Base-by-base conservation (phyloP, 2,329 filamentous ascomycete species). In the Xylaria sp. region DNA sequence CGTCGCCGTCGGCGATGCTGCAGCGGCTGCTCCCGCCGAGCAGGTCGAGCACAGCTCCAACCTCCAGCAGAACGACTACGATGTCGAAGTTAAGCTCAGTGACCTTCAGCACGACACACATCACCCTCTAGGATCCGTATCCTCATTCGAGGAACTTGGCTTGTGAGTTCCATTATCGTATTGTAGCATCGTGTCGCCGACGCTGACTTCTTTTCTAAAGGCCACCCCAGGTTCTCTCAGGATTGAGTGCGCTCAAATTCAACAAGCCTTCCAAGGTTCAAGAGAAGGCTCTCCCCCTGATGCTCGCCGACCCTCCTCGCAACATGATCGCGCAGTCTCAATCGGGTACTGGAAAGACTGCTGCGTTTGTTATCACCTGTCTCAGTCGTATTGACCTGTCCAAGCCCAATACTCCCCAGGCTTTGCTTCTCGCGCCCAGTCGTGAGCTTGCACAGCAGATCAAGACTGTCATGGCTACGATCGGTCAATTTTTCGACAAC, bases 321-420 rank as follows among this genome's bases (percentile, higher is more conserved):
- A 97, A 97, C 76, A 89, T 99, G 83, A 93, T 99, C 71, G 94
- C 92, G 2, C 94, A 99, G 76, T 99, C 94, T n/a, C 94, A 99
- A 75, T 99, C 94, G 1, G 94, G 94, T 68, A 99, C 94, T 18
- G 94, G 94, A 71, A 99, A 99, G 80, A 99, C 94, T 0, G 94
- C 92, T 18, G 94, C 94, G 19, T 99, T 99, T 74, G 90, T 94
- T 51, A 87, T 96, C 63, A 96, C 96, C 62, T 89, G 96, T 62
- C 83, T 99, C 47, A 90, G 90, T 60, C 91, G 94, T 64, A 77
- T 97, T 71, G 91, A 99, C 70, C 83, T 92, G 60, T 79, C 71
- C 55, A 81, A 83, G 64, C 81, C 86, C 18, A 77, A 84, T 34
- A 80, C 83, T 65, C 92, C 93, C 1, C 94, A 99, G 77, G 92